Evolutionary conservation across 2,329 filamentous ascomycete genomes (phyloP), one percentile per base, ranked within the genome.

Genomic region (Pseudomassariella vexata): DNA sequence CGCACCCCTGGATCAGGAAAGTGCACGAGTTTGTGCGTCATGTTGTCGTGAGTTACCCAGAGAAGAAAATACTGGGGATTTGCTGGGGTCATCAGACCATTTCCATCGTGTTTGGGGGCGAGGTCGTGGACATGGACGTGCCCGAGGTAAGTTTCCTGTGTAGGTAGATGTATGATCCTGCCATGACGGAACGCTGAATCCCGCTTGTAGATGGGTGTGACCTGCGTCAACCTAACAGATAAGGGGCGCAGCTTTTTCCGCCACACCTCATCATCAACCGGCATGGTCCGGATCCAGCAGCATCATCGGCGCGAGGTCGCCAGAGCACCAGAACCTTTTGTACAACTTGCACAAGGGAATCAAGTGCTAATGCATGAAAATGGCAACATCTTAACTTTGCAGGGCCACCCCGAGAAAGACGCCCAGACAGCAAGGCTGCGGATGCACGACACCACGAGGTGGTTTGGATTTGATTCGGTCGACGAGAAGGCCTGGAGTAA

Each of bases 31-130:
- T 62, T 37, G 43, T 67, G 11, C 47, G 54, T 15, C 45, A 47
- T 5, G 45, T 60, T 9, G 56, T 57, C 10, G 34, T 40, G 9
- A 40, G 47, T 9, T 50, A 47, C 36, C 52, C 54, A 9, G 40
- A 44, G 16, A 53, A 54, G 41, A 56, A 55, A 38, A 34, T 55
- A 24, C 18, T 65, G 50, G 63, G 67, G 17, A 66, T 65, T 30
- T 72, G 67, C 42, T 67, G 62, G 63, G 63, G 63, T 9, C 63
- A 67, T 43, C 62, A 67, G 44, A 63, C 59, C 7, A 58, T 65
- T 24, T 46, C 47, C 5, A 43, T 56, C 12, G 42, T 63, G 14
- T 61, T 64, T 35, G 59, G 59, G 5, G 63, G 57, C 2, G 46
- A 44, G 29, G 42, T 66, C 5, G 51, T 46, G n/a, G 55, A 57